Percentiles rank a stretch among this genome's conserved stretches.
phyloP scores from a whole-genome alignment of 768 basidiomycete species.

The Hericium rajendrae region DNA sequence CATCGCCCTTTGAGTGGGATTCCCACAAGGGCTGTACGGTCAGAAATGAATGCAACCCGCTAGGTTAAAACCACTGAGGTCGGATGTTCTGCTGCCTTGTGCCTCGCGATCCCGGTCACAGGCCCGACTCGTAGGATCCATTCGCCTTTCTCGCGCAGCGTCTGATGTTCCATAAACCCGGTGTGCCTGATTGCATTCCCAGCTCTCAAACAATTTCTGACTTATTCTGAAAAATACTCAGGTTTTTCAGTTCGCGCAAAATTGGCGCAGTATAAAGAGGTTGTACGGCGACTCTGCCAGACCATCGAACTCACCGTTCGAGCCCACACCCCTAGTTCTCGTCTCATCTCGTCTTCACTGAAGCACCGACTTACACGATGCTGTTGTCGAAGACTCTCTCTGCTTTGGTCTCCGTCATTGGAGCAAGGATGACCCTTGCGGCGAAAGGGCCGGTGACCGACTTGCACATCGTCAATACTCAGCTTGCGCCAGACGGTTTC shows the following conservation, averaged over 20 bases:
- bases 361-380: background rate
- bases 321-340: slow-evolving; percentile 13
- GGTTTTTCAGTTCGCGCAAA: background rate
- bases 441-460: slow-evolving; percentile 3
- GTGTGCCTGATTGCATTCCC: background rate
- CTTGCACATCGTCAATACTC: background rate
- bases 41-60: too few species aligned
- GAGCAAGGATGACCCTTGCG: background rate
- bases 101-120: too few species aligned
- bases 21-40: too few species aligned
- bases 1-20: too few species aligned
- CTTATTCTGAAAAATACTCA: background rate
- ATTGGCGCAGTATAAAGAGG: background rate
- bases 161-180: background rate
- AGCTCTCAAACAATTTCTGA: background rate
- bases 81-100: too few species aligned
- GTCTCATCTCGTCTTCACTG: too few species aligned
- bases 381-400: background rate
- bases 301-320: background rate
- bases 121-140: too few species aligned
- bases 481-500: background rate
- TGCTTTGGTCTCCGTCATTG: background rate
- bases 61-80: too few species aligned
- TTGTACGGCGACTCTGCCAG: background rate
- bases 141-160: too few species aligned